Conservation (phyloP, 306 rosid genomes). For the Lathyrus aphaca region DNA sequence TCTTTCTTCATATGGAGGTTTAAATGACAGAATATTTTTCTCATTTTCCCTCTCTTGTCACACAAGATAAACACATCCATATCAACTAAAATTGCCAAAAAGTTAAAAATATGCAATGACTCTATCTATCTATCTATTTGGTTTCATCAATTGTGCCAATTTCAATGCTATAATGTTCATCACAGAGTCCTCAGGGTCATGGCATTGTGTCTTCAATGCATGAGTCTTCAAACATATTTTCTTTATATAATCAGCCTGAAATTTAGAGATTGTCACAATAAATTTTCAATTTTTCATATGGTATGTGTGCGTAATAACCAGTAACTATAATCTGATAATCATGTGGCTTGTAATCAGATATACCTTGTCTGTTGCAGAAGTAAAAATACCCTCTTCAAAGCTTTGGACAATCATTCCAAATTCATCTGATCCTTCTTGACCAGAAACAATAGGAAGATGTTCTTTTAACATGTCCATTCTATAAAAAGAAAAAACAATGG, state of each 20-base stretch:
- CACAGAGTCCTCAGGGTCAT: too few species aligned
- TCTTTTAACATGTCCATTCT: conserved; percentile 81
- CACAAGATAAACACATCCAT: too few species aligned
- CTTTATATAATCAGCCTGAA: conserved; percentile 54
- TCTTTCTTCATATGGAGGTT: too few species aligned
- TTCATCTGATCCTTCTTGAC: conserved; percentile 68
- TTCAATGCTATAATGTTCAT: too few species aligned
- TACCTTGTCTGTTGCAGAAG: conserved; percentile 76
- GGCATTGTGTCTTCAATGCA: too few species aligned
- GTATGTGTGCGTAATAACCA: too few species aligned
- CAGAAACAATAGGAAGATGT: conserved; percentile 63
- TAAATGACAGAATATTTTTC: too few species aligned
- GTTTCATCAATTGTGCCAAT: too few species aligned
- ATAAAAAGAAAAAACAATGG: conserved; percentile 27
- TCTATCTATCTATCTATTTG: too few species aligned
- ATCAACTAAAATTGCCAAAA: too few species aligned
- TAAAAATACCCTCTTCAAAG: conserved; percentile 36
- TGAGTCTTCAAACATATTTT: conserved; percentile 34
- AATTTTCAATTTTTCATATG: conserved; percentile 8
- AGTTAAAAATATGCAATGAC: too few species aligned
- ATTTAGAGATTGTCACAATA: conserved; percentile 29
- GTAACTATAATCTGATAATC: background rate
- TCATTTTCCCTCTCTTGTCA: too few species aligned
- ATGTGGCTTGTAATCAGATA: background rate
- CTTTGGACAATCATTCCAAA: conserved; percentile 65